These are phyloP conservation scores for Aspergillus thermomutatus DNA, from an alignment of 2,329 filamentous ascomycete species.

Conservation along the genomic window DNA sequence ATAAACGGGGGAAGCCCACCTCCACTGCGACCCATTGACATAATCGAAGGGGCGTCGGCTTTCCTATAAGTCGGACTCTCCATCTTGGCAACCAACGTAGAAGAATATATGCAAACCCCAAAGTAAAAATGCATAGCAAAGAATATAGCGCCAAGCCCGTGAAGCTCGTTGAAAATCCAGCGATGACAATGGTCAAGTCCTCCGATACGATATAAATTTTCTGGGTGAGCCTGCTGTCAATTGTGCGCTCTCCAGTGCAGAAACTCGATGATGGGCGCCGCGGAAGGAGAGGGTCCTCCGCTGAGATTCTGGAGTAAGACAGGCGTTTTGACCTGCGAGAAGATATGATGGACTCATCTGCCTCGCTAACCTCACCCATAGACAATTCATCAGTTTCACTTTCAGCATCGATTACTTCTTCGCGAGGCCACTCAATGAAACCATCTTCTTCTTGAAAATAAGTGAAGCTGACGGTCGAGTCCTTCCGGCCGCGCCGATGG, in stretches of 20 bases:
- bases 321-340: constrained; percentile 32
- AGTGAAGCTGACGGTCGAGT: constrained; percentile 84
- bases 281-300: constrained; percentile 62
- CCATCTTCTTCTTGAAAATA: constrained; percentile 77
- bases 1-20: constrained; percentile 42
- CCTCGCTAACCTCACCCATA: constrained; percentile 38
- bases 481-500: constrained; percentile 74
- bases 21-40: constrained; percentile 93
- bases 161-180: constrained; percentile 78
- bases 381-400: constrained; percentile 44
- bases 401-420: constrained; percentile 44
- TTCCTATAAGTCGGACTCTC: constrained; percentile 74
- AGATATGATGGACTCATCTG: constrained; percentile 33
- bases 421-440: constrained; percentile 47
- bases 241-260: constrained; percentile 59
- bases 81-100: constrained; percentile 87
- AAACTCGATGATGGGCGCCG: constrained; percentile 69
- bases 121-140: constrained; percentile 65
- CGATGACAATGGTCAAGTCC: constrained; percentile 88
- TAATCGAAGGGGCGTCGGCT: constrained; percentile 63
- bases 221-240: constrained; percentile 68
- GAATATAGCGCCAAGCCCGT: constrained; percentile 68
- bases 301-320: constrained; percentile 42
- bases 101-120: constrained; percentile 77
- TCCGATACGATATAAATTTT: constrained; percentile 93